These are phyloP conservation scores for Fusarium multiceps DNA, from an alignment of 2,329 filamentous ascomycete species.

Conservation along the genomic window DNA sequence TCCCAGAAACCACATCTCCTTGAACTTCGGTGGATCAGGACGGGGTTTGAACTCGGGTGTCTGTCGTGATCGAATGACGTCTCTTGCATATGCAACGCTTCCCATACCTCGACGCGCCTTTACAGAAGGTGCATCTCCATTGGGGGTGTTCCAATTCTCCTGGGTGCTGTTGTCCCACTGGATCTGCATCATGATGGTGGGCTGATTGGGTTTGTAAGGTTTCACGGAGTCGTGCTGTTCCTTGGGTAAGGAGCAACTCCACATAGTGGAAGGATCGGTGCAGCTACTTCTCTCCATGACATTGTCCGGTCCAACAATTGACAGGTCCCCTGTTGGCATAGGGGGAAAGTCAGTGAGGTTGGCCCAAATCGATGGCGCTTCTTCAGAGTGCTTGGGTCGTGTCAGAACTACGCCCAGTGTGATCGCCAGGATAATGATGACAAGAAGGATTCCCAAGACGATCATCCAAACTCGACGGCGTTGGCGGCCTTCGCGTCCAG, in stretches of 20 bases:
- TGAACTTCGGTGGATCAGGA: constrained; percentile 68
- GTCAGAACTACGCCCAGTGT: constrained; percentile 68
- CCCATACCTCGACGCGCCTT: constrained; percentile 45
- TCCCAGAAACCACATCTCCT: constrained; percentile 84
- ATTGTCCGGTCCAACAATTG: constrained; percentile 78
- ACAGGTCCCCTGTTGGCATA: constrained; percentile 85
- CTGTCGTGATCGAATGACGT: constrained; percentile 36
- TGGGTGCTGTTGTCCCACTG: constrained; percentile 72
- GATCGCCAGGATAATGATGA: constrained; percentile 67
- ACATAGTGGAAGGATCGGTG: constrained; percentile 77
- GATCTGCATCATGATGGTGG: constrained; percentile 84
- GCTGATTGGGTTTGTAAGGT: constrained; percentile 74
- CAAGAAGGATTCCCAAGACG: constrained; percentile 62
- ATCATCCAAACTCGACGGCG: constrained; percentile 69
- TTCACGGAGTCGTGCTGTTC: constrained; percentile 74
- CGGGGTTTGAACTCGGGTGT: constrained; percentile 57
- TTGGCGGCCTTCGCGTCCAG: constrained; percentile 71
- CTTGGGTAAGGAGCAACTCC: constrained; percentile 88
- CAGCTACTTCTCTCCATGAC: constrained; percentile 74
- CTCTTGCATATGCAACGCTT: constrained; percentile 41
- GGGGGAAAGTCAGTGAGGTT: constrained; percentile 89
- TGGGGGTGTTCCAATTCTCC: constrained; percentile 61
- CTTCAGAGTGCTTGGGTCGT: constrained; percentile 39
- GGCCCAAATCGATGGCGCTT: constrained; percentile 71
- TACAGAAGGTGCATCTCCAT: constrained; percentile 50